Conservation (phyloP, 441 rosid species). For the Euphorbia corollata region DNA sequence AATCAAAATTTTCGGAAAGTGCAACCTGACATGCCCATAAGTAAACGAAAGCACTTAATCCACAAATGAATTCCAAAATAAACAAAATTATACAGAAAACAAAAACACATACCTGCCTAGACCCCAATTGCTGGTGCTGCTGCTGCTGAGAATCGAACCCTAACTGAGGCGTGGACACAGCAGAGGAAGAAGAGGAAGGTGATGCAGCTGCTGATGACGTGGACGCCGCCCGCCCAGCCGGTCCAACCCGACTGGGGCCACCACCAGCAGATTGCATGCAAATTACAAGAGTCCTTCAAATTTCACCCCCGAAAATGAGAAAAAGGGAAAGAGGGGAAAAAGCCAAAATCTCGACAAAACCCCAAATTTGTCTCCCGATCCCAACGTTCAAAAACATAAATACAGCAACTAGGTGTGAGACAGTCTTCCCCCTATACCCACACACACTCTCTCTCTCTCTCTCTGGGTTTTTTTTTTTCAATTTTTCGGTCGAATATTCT, state of each 20-base stretch:
- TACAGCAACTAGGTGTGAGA: slow-evolving; percentile 1
- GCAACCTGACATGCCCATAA: slow-evolving; percentile 7
- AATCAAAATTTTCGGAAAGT: slow-evolving; percentile 13
- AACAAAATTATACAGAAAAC: background rate
- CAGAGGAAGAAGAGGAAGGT: slow-evolving; percentile 91
- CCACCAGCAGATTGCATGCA: slow-evolving; percentile 88
- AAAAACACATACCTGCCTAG: slow-evolving; percentile 59
- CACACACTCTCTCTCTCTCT: slow-evolving; percentile 18
- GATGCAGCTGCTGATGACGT: slow-evolving; percentile 91
- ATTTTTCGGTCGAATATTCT: too few species aligned
- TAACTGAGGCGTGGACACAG: slow-evolving; percentile 64
- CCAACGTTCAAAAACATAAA: slow-evolving; percentile 44
- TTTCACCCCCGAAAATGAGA: slow-evolving; percentile 15
- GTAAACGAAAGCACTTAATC: slow-evolving; percentile 9
- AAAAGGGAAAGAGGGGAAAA: slow-evolving; percentile 13
- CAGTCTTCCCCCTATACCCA: slow-evolving; percentile 10
- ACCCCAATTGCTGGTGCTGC: slow-evolving; percentile 27
- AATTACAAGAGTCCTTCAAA: slow-evolving; percentile 22
- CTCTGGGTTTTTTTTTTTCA: slow-evolving; percentile 3
- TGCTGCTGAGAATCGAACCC: slow-evolving; percentile 61
- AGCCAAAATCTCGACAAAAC: slow-evolving; percentile 31
- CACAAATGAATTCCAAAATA: slow-evolving; percentile 14
- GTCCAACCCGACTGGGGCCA: slow-evolving; percentile 72
- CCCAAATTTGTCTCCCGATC: slow-evolving; percentile 42
- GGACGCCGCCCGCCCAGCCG: slow-evolving; percentile 74